A percentile compares a stretch with the other conserved stretches of the same genome.
Evolutionary conservation across 2,329 filamentous ascomycete genomes (phyloP).

Genomic region (Alternaria dauci): DNA sequence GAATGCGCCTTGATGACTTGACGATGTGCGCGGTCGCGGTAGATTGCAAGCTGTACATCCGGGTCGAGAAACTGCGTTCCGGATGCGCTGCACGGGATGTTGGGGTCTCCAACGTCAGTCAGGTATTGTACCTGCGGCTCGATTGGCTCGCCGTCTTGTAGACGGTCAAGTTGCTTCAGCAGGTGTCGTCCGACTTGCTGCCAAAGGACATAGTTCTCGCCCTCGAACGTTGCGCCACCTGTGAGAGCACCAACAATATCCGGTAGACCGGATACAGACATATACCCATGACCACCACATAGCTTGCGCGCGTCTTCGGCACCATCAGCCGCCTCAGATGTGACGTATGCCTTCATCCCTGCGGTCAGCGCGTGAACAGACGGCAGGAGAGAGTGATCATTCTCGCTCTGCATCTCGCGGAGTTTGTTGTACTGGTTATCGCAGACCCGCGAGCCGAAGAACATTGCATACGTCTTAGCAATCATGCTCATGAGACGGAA

Average conservation of each 20-base stretch:
- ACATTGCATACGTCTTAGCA: slow-evolving; percentile 28
- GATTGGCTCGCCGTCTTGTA: slow-evolving; percentile 10
- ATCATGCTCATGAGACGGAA: slow-evolving; percentile 27
- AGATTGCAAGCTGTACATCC: slow-evolving; percentile 31
- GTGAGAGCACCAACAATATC: slow-evolving; percentile 40
- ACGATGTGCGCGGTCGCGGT: slow-evolving; percentile 32
- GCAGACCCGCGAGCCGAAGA: slow-evolving; percentile 20
- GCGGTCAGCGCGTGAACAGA: slow-evolving; percentile 45
- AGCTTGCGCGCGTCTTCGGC: slow-evolving; percentile 49
- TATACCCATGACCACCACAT: slow-evolving; percentile 53
- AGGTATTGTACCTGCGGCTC: slow-evolving; percentile 9
- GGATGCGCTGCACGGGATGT: not conserved
- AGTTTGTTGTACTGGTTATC: slow-evolving; percentile 8
- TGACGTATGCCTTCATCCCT: slow-evolving; percentile 58
- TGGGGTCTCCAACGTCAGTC: slow-evolving; percentile 4
- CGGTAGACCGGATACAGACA: slow-evolving; percentile 44
- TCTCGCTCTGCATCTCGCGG: slow-evolving; percentile 11
- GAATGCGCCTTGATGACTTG: slow-evolving; percentile 18
- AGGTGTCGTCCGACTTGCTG: slow-evolving; percentile 50
- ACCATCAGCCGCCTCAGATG: slow-evolving; percentile 57
- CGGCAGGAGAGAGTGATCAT: slow-evolving; percentile 9
- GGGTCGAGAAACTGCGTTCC: slow-evolving; percentile 25
- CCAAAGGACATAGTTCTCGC: slow-evolving; percentile 55
- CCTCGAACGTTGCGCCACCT: slow-evolving; percentile 47
- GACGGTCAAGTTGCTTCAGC: slow-evolving; percentile 30